Base-by-base conservation (phyloP, 805 yeast species). In the Saccharomycopsis schoenii region DNA sequence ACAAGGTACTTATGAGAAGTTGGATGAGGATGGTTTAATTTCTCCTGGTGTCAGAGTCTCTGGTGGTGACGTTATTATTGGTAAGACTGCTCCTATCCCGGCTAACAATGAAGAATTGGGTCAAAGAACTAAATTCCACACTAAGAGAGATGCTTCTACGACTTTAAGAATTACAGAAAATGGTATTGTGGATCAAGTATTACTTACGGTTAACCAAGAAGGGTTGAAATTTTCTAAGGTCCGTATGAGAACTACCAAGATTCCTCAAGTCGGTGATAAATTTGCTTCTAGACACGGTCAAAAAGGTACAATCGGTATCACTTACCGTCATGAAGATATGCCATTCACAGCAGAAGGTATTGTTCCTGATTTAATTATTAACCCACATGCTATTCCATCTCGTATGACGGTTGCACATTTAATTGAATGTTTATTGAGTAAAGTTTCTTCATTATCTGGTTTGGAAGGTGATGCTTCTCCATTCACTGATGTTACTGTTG, bases 331-430 rank as follows among this genome's bases (percentile, higher is more conserved):
- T 73, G 99, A 94, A 75, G 99, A 94, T 73, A 93, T 94, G 98
- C 99, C 99, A 36, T 94, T 94, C 73, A 86, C 96, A 9, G 80
- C 89, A 2, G 96, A 93, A 73, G 99, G 99, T 74, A 75, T 93
- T 72, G 97, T 93, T 43, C 99, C 99, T 8, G 99, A 94, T 77
- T 80, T 94, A 71, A 90, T 94, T 70, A 94, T 94, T 73, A 94
- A 94, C 74, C 99, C 99, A 1, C 99, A 94, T 76, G 99, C 98
- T 72, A 94, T 94, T 82, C 99, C 99, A 68, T 94, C 99, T 62
- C 97, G 99, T 83, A 94, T 94, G 99, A 94, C 99, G 50, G 99
- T 94, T 64, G 99, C 99, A 57, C 98, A 94, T 80, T 86, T 94
- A 80, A 93, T 94, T 75, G 99, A 94, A 80, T 94, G 99, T 87